phyloP scores from a whole-genome alignment of 345 rosid species.

The Syzygium aromaticum region DNA sequence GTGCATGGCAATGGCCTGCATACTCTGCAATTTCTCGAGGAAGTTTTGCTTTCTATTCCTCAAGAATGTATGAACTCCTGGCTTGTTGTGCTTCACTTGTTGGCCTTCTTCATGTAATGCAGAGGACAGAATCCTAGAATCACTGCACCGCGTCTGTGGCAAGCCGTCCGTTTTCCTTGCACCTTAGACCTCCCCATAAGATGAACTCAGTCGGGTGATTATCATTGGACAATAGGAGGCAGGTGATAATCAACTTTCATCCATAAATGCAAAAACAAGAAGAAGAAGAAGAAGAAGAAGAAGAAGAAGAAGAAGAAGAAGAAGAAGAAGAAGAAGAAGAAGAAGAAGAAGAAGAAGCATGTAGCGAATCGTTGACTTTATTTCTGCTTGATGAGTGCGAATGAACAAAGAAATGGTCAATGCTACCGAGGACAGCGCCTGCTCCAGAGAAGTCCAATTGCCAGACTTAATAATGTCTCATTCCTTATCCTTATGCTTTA shows the following conservation, averaged over 20 bases:
- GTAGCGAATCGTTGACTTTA: neutral
- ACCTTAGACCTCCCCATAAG: neutral
- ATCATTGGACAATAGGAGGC: neutral
- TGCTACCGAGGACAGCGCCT: neutral
- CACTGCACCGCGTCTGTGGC: neutral
- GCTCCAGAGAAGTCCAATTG: neutral
- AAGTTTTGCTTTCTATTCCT: neutral
- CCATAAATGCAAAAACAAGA: neutral
- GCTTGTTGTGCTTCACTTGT: neutral
- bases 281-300: neutral
- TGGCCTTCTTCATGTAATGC: neutral
- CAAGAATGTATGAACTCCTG: neutral
- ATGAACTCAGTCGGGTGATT: neutral
- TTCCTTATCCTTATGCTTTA: neutral
- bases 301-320: too few relatives aligned
- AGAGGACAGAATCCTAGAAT: neutral
- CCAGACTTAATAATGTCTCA: neutral
- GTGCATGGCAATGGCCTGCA: neutral
- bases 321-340: too few relatives aligned
- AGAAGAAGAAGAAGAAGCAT: neutral
- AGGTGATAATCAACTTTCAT: neutral
- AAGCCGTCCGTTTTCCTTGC: neutral
- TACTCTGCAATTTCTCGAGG: neutral
- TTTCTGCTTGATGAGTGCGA: neutral
- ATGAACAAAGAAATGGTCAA: neutral